Evolutionary conservation across 306 rosid genomes (phyloP), one percentile per base, ranked within the genome.

Genomic region (Corylus americana): DNA sequence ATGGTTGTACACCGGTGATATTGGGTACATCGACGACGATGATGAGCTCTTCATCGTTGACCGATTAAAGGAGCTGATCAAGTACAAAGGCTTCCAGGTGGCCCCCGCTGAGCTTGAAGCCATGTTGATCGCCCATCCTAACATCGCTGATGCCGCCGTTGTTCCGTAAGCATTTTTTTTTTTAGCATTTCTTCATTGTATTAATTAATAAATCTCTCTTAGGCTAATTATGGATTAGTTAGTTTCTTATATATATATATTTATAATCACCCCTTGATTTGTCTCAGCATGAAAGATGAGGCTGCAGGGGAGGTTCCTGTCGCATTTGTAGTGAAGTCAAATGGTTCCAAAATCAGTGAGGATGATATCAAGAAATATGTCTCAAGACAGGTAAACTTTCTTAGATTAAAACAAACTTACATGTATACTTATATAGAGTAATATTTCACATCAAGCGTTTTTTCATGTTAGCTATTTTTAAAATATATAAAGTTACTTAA

Each of bases 91-190:
- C 5, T 92, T 84, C 81, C 97, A 91, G 76, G 96, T 94, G 4
- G 92, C 98, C 20, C 98, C 98, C 0, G 98, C 98, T 7, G 98
- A 94, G 81, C 92, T 94, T 0, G 98, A 94, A 90, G 89, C 96
- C 18, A 4, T 92, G 81, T 77, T 94, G 55, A 78, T 89, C 69
- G 27, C 97, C 35, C 96, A 94, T 42, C 86, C 91, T 7, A 69
- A 86, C 71, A 86, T 94, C 63, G 79, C 91, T 25, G 96, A 94
- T 25, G 96, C 94, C 0, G 98, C 97, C 0, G 94, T 92, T 68
- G 95, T 92, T 20, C 87, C 92, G 95, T 90, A 89, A 53, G 89
- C 0, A 22, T 22, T 22, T 80, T 53, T 39, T 37, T 55, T 69
- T 1, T 0, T 7, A 39, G 4, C 6, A 39, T 39, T 39, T 4